phyloP scores from a whole-genome alignment of 2,329 filamentous ascomycete genomes.

The Knufia fluminis region DNA sequence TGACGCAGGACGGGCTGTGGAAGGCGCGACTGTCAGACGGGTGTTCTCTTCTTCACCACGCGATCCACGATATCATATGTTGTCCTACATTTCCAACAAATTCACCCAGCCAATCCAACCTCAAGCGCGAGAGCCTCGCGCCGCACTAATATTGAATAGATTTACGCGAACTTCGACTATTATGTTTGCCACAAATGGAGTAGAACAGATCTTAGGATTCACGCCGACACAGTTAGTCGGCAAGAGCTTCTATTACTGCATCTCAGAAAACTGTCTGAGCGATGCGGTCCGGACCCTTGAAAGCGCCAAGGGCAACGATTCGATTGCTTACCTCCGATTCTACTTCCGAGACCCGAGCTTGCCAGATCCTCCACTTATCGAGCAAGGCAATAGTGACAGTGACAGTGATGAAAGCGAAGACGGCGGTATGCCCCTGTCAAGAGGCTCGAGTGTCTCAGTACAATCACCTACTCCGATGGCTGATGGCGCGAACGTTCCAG shows the following conservation, averaged over 20 bases:
- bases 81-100: conserved; percentile 74
- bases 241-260: conserved; percentile 80
- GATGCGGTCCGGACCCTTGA: conserved; percentile 73
- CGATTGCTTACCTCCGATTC: conserved; percentile 80
- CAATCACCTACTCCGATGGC: neutral
- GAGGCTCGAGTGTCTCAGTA: conserved; percentile 31
- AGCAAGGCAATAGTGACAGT: conserved; percentile 4
- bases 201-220: conserved; percentile 67
- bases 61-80: conserved; percentile 82
- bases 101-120: conserved; percentile 45
- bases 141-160: conserved; percentile 74
- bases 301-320: conserved; percentile 81
- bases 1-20: conserved; percentile 58
- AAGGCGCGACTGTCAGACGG: conserved; percentile 68
- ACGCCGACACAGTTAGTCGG: conserved; percentile 59
- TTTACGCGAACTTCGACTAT: conserved; percentile 75
- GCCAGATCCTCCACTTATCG: conserved; percentile 30
- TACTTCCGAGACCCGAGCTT: conserved; percentile 68
- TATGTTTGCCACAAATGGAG: conserved; percentile 75
- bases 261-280: conserved; percentile 64
- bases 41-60: conserved; percentile 72
- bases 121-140: conserved; percentile 65
- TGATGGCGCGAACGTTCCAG: neutral
- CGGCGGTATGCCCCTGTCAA: conserved; percentile 38
- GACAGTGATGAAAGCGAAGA: conserved; percentile 39